These are phyloP conservation scores for Alternaria sp. DNA, from an alignment of 2,329 filamentous ascomycete genomes.

Conservation along the genomic window DNA sequence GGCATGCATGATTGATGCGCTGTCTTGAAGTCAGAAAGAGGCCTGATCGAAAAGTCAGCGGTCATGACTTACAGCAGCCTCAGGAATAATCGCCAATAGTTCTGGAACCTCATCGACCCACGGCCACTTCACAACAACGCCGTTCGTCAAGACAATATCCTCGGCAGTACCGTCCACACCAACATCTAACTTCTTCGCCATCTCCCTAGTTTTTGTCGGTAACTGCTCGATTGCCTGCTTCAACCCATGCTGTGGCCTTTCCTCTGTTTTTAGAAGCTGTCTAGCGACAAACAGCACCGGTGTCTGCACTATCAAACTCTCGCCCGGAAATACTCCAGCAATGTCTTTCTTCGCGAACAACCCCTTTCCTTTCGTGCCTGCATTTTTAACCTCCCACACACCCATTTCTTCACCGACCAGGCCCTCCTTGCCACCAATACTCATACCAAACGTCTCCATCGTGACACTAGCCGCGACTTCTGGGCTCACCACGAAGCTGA, in stretches of 20 bases:
- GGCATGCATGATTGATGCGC: conserved; percentile 50
- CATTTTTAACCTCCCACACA: conserved; percentile 35
- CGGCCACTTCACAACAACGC: conserved; percentile 32
- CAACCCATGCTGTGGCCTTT: conserved; percentile 25
- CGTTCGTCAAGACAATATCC: conserved; percentile 41
- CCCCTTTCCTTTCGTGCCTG: conserved; percentile 35
- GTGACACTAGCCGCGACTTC: conserved; percentile 36
- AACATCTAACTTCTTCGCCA: conserved; percentile 29
- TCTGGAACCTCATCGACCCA: conserved; percentile 32
- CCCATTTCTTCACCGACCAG: conserved; percentile 26
- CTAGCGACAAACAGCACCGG: conserved; percentile 37
- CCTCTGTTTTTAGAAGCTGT: conserved; percentile 22
- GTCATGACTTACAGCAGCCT: conserved; percentile 39
- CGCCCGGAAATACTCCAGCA: conserved; percentile 32
- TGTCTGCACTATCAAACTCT: conserved; percentile 36
- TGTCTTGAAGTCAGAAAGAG: conserved; percentile 19
- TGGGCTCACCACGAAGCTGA: conserved; percentile 42
- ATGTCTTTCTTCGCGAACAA: conserved; percentile 36
- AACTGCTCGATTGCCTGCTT: conserved; percentile 36
- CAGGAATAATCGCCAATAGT: conserved; percentile 38
- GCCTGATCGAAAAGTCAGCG: neutral
- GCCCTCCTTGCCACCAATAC: conserved; percentile 23
- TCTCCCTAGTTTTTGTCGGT: conserved; percentile 28
- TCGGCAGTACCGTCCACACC: conserved; percentile 22
- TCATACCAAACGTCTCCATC: conserved; percentile 24